Evolutionary conservation across 768 basidiomycete species (phyloP).

Genomic region (Cyclocybe cylindracea): DNA sequence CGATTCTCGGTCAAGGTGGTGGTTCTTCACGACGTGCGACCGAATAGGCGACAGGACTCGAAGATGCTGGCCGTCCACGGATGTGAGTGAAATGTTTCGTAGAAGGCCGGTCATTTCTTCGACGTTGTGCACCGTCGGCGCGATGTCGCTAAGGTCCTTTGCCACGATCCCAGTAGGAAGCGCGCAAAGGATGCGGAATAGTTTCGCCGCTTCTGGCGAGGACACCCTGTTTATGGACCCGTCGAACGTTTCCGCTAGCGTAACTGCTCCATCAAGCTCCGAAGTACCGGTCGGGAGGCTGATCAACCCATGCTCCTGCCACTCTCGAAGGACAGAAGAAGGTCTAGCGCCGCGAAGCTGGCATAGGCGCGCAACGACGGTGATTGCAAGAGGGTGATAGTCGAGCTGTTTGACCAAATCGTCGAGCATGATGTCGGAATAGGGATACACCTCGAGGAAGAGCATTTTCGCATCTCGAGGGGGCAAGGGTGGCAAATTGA

Average conservation of each 20-base stretch:
- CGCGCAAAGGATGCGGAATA: conserved; percentile 6
- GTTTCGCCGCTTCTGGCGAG: conserved; percentile 4
- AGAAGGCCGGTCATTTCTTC: conserved; percentile 1
- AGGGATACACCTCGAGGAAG: conserved; percentile 3
- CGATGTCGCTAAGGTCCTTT: conserved; percentile 2
- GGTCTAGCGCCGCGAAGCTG: neutral
- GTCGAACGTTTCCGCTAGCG: neutral
- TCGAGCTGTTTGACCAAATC: conserved; percentile 3
- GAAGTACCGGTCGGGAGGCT: no score
- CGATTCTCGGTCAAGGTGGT: conserved; percentile 8
- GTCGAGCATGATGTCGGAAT: conserved; percentile 5
- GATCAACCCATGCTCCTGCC: neutral
- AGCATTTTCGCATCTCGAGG: conserved; percentile 6
- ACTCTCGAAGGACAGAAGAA: neutral
- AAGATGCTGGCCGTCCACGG: conserved; percentile 1
- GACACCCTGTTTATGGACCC: neutral
- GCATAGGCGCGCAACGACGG: conserved; percentile 7
- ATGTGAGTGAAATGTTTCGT: conserved; percentile 3
- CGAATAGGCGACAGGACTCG: conserved; percentile 2
- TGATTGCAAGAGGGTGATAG: conserved; percentile 6
- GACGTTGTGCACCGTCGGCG: conserved; percentile 1
- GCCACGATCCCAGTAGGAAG: conserved; percentile 8
- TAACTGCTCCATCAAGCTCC: neutral
- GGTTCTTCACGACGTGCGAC: conserved; percentile 2
- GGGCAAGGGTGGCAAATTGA: conserved; percentile 2